A percentile compares a stretch with the other conserved stretches of the same genome.
phyloP scores from a whole-genome alignment of 2,329 filamentous ascomycete species.

The Cryphonectria radicalis region DNA sequence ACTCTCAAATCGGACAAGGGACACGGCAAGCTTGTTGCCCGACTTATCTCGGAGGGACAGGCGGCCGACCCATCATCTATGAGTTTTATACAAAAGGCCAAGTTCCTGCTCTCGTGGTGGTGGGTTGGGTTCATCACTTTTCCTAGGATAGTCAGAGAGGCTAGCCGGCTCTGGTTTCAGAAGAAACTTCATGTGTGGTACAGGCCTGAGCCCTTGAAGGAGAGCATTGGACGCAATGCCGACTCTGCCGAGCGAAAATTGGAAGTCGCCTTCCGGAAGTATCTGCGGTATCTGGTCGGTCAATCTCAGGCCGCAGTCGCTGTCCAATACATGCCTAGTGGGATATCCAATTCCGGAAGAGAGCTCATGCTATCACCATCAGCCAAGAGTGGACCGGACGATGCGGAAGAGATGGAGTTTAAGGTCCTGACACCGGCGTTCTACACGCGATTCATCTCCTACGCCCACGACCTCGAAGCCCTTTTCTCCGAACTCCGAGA shows the following conservation, averaged over 20 bases:
- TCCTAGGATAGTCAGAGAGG: constrained; percentile 67
- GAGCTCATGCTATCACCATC: constrained; percentile 45
- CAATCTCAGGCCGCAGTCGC: constrained; percentile 48
- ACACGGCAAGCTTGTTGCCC: constrained; percentile 64
- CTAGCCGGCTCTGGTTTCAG: constrained; percentile 58
- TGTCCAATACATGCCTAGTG: constrained; percentile 59
- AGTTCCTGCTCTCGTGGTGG: constrained; percentile 62
- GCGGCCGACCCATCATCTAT: constrained; percentile 56
- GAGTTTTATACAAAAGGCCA: constrained; percentile 44
- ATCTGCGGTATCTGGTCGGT: constrained; percentile 54
- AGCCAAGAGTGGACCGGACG: constrained; percentile 29
- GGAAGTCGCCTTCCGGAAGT: constrained; percentile 52
- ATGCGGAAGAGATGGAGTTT: constrained; percentile 52
- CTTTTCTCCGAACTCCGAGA: constrained; percentile 64
- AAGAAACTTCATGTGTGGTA: constrained; percentile 66
- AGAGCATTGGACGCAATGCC: constrained; percentile 59
- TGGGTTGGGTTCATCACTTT: constrained; percentile 71
- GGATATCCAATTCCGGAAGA: constrained; percentile 44
- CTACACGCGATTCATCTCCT: constrained; percentile 68
- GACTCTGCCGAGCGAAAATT: constrained; percentile 52
- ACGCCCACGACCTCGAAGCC: constrained; percentile 64
- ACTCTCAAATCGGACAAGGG: constrained; percentile 63
- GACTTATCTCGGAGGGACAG: constrained; percentile 57
- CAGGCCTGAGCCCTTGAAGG: constrained; percentile 63
- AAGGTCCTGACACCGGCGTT: constrained; percentile 67